phyloP scores from a whole-genome alignment of 1,284 basidiomycete species.

The Cerrena zonata region DNA sequence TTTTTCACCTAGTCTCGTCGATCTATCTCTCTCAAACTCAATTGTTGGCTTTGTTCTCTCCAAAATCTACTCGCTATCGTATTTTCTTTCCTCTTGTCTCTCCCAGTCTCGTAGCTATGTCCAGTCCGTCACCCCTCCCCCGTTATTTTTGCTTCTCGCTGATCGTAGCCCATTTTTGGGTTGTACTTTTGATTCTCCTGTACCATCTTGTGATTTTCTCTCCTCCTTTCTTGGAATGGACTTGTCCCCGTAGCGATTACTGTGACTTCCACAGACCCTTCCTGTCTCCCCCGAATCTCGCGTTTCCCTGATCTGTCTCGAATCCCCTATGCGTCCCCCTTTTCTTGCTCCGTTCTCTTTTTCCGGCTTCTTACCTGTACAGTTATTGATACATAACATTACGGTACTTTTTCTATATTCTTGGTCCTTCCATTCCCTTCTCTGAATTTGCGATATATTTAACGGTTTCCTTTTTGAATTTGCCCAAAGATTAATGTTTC shows the following conservation, averaged over 20 bases:
- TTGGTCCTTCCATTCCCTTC: background rate
- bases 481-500: background rate
- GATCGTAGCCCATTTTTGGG: background rate
- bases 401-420: background rate
- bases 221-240: too few relatives aligned
- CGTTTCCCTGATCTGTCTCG: background rate
- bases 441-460: background rate
- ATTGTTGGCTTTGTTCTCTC: background rate
- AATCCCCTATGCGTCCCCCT: background rate
- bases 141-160: conserved; percentile 1
- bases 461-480: too few relatives aligned
- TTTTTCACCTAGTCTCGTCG: too few relatives aligned
- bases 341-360: background rate
- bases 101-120: conserved; percentile 4
- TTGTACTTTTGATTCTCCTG: background rate
- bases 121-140: background rate
- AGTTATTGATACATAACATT: background rate
- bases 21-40: background rate
- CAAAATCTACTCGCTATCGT: background rate
- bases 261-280: too few relatives aligned
- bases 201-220: background rate
- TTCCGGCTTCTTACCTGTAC: background rate
- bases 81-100: background rate
- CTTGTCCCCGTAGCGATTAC: too few relatives aligned
- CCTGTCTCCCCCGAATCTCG: background rate